phyloP scores from a whole-genome alignment of 2,329 filamentous ascomycete genomes.

The Aspergillus vadensis region DNA sequence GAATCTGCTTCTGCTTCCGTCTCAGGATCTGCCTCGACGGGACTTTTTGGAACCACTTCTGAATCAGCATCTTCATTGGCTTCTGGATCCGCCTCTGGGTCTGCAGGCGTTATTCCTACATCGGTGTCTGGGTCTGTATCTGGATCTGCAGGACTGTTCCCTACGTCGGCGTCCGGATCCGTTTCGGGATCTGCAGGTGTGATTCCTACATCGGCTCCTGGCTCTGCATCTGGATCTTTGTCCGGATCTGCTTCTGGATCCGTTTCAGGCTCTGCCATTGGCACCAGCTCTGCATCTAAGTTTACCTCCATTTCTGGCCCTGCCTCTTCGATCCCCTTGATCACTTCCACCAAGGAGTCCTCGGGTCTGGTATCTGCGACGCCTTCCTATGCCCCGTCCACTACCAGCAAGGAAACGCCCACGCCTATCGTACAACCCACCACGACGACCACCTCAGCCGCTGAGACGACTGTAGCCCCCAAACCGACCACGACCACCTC shows the following conservation, averaged over 20 bases:
- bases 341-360: neutral
- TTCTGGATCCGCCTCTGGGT: neutral
- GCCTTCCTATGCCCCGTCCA: slow-evolving; percentile 7
- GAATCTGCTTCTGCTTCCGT: slow-evolving; percentile 11
- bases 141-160: neutral
- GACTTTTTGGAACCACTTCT: neutral
- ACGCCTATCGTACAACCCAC: slow-evolving; percentile 21
- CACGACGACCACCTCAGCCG: slow-evolving; percentile 21
- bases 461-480: slow-evolving; percentile 23
- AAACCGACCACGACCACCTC: slow-evolving; percentile 46
- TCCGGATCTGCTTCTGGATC: neutral
- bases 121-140: neutral
- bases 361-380: neutral
- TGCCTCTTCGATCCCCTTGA: neutral
- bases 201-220: neutral
- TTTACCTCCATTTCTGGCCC: neutral
- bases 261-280: neutral
- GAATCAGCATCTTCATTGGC: neutral
- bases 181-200: neutral
- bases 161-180: neutral
- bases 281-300: neutral
- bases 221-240: neutral
- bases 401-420: slow-evolving; percentile 22
- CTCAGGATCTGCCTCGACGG: neutral
- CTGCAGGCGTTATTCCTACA: slow-evolving; percentile 6